Evolutionary conservation across 306 rosid genomes (phyloP).

Genomic region (Vigna mungo): DNA sequence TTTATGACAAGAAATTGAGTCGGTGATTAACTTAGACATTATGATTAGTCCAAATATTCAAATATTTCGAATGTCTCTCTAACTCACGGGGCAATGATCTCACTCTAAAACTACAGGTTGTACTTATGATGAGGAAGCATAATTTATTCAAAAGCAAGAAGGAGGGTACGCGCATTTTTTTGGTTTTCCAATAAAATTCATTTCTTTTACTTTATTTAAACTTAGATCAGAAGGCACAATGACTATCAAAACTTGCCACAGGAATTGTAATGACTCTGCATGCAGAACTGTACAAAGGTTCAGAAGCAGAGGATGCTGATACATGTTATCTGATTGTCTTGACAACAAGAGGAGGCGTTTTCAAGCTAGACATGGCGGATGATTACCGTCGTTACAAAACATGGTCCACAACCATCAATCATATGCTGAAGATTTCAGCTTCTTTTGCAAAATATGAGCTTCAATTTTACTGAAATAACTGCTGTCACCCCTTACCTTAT

Average conservation of each 20-base stretch:
- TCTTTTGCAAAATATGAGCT: constrained; percentile 67
- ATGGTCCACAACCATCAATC: constrained; percentile 80
- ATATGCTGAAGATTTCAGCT: constrained; percentile 74
- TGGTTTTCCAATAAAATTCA: background rate
- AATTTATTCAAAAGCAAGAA: constrained; percentile 65
- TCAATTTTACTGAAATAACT: constrained; percentile 44
- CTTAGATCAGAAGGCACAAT: background rate
- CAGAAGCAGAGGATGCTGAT: constrained; percentile 59
- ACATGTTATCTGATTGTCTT: constrained; percentile 82
- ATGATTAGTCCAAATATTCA: background rate
- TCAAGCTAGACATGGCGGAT: constrained; percentile 89
- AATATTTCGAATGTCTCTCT: background rate
- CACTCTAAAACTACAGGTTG: constrained; percentile 60
- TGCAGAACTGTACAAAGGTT: constrained; percentile 76
- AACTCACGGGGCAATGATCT: constrained; percentile 20
- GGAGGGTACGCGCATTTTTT: constrained; percentile 66
- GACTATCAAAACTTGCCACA: constrained; percentile 24
- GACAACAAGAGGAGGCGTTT: constrained; percentile 72
- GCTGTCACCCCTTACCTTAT: constrained; percentile 10
- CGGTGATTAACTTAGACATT: constrained; percentile 9
- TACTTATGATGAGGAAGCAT: constrained; percentile 75
- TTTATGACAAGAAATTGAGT: background rate
- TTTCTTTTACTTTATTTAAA: background rate
- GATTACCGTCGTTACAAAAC: constrained; percentile 72
- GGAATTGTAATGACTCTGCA: constrained; percentile 68